Conservation (phyloP, 179 eudicot species). For the Gypsophila paniculata region DNA sequence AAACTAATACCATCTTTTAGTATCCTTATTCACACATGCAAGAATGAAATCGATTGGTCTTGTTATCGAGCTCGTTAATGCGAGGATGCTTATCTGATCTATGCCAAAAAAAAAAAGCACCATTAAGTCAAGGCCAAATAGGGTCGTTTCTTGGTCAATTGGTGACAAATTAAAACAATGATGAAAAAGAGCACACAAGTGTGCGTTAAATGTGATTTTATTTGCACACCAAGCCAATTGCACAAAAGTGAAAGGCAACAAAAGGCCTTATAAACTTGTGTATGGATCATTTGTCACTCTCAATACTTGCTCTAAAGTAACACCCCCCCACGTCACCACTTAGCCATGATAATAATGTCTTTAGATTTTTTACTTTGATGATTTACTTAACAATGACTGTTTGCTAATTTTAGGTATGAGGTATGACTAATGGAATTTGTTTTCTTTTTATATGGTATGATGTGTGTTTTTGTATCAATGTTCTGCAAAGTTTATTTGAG, state of each 20-base stretch:
- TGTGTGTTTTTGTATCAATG: too few species aligned
- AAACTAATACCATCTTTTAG: too few species aligned
- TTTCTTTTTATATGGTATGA: too few species aligned
- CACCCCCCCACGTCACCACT: slow-evolving; percentile 17
- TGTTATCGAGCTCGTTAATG: too few species aligned
- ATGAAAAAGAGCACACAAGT: background rate
- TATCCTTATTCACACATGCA: too few species aligned
- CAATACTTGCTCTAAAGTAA: background rate
- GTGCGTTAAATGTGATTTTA: background rate
- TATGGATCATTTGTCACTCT: slow-evolving; percentile 28
- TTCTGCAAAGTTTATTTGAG: too few species aligned
- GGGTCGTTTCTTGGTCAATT: background rate
- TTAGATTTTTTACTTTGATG: slow-evolving; percentile 17
- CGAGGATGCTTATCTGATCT: too few species aligned
- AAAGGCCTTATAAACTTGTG: slow-evolving; percentile 7
- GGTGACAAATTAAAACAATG: background rate
- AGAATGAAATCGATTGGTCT: too few species aligned
- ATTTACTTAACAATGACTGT: slow-evolving; percentile 2
- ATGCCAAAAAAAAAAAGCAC: too few species aligned
- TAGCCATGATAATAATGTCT: slow-evolving; percentile 12
- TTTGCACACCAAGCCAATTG: background rate
- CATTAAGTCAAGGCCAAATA: too few species aligned
- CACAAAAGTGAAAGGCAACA: background rate
- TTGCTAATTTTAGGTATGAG: background rate
- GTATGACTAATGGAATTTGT: background rate